Conservation (phyloP, 257 asterid genomes). For the Jacaranda mimosifolia region DNA sequence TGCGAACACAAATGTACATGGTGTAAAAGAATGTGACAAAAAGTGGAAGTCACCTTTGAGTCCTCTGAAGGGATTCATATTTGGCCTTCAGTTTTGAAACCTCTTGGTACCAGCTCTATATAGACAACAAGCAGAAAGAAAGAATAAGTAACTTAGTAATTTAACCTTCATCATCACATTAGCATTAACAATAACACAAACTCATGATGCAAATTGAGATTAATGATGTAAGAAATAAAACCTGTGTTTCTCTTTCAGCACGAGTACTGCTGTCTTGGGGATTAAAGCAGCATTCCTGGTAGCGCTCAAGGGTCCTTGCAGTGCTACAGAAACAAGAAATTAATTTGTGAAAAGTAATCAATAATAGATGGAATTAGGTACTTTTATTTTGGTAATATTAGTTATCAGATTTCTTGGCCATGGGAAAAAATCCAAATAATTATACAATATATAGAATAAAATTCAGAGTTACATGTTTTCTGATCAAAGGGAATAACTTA, state of each 20-base stretch:
- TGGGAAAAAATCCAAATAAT: too few relatives aligned
- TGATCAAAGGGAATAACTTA: too few relatives aligned
- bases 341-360: neutral
- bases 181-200: too few relatives aligned
- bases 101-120: conserved; percentile 90
- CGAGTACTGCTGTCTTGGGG: conserved; percentile 67
- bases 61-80: conserved; percentile 83
- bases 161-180: neutral
- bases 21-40: conserved; percentile 17
- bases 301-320: conserved; percentile 75
- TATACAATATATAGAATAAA: too few relatives aligned
- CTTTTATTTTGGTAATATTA: too few relatives aligned
- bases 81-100: conserved; percentile 82
- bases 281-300: conserved; percentile 76
- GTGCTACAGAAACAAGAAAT: conserved; percentile 46
- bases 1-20: neutral
- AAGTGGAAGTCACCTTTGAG: conserved; percentile 71
- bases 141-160: neutral
- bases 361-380: neutral
- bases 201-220: neutral
- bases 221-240: conserved; percentile 10
- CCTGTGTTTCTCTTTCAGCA: conserved; percentile 80
- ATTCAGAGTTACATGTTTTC: too few relatives aligned
- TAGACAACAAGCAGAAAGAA: neutral
- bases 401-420: too few relatives aligned